Conservation (phyloP, 2,329 filamentous ascomycete genomes). For the Penicillium brevicompactum region DNA sequence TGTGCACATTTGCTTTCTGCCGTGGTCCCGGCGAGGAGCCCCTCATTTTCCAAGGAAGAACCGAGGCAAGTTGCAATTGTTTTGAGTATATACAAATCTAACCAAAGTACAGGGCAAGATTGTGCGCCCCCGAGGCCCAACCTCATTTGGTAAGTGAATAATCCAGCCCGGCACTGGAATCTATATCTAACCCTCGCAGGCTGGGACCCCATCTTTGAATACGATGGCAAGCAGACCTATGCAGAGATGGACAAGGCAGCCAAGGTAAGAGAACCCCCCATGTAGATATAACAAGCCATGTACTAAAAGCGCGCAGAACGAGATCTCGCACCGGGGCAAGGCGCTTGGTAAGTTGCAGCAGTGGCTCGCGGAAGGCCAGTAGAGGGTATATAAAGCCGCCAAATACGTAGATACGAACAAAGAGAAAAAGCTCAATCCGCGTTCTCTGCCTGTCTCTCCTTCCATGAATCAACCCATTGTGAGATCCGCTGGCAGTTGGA, state of each 20-base stretch:
- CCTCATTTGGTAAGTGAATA: slow-evolving; percentile 71
- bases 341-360: slow-evolving; percentile 83
- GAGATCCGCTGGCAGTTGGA: slow-evolving; percentile 82
- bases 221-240: slow-evolving; percentile 80
- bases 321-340: slow-evolving; percentile 85
- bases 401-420: slow-evolving; percentile 8
- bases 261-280: slow-evolving; percentile 63
- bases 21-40: slow-evolving; percentile 81
- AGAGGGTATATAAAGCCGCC: slow-evolving; percentile 20
- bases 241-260: slow-evolving; percentile 93
- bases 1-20: slow-evolving; percentile 94
- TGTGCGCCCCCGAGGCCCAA: slow-evolving; percentile 77
- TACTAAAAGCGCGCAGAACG: slow-evolving; percentile 59
- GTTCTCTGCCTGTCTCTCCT: slow-evolving; percentile 49
- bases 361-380: slow-evolving; percentile 65
- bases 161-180: not conserved
- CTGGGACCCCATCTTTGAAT: slow-evolving; percentile 97
- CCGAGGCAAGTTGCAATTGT: slow-evolving; percentile 59
- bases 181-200: slow-evolving; percentile 53
- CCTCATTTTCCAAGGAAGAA: slow-evolving; percentile 88
- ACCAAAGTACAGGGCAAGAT: slow-evolving; percentile 66
- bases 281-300: not conserved
- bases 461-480: slow-evolving; percentile 82
- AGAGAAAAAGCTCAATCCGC: slow-evolving; percentile 24
- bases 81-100: slow-evolving; percentile 1